Conservation (phyloP, 1,139 yeast species). For the Magnusiomyces fungicola region DNA sequence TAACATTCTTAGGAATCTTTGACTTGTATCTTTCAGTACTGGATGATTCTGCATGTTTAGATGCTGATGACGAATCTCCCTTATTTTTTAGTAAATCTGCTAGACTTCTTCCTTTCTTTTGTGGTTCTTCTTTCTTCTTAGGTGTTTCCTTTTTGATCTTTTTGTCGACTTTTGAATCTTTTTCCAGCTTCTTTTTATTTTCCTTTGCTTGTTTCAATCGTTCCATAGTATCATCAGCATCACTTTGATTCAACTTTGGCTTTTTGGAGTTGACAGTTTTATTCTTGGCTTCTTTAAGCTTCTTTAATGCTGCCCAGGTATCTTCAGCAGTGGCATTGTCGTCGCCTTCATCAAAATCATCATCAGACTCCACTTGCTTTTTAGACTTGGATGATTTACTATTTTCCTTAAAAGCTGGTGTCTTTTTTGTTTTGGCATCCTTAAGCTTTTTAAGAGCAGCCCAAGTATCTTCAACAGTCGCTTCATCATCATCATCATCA, state of each 20-base stretch:
- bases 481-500: constrained; percentile 15
- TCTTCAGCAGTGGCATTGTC: constrained; percentile 22
- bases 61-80: background rate
- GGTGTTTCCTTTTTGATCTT: constrained; percentile 22
- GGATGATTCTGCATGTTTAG: no score
- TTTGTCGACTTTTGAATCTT: constrained; percentile 36
- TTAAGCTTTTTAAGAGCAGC: constrained; percentile 41
- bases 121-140: constrained; percentile 21
- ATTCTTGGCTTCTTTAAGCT: constrained; percentile 14
- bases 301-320: constrained; percentile 17
- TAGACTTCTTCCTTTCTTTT: constrained; percentile 28
- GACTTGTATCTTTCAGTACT: background rate
- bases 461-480: constrained; percentile 36
- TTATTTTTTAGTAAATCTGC: constrained; percentile 13
- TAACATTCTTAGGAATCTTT: background rate
- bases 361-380: background rate
- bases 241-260: constrained; percentile 19
- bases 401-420: background rate
- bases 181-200: constrained; percentile 17
- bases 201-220: constrained; percentile 19
- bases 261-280: constrained; percentile 17
- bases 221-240: constrained; percentile 23
- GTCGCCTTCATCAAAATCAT: constrained; percentile 17
- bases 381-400: background rate
- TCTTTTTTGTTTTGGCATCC: constrained; percentile 21